phyloP scores from a whole-genome alignment of 2,329 filamentous ascomycete species.

The Hymenoscyphus infarciens region DNA sequence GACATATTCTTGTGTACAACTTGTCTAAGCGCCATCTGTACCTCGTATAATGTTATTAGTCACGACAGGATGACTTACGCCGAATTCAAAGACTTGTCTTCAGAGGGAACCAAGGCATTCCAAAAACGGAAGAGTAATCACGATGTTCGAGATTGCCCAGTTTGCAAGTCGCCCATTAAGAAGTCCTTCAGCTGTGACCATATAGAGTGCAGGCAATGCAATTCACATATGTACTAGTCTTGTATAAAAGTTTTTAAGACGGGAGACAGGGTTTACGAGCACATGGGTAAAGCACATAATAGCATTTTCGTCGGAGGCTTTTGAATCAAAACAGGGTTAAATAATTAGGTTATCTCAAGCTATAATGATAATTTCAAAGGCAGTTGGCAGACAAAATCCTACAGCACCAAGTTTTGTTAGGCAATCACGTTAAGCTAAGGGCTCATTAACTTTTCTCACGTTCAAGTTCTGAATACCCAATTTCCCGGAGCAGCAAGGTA shows the following conservation, averaged over 20 bases:
- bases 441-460: no score
- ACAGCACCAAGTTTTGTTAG: no score
- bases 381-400: no score
- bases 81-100: conserved; percentile 19
- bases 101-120: conserved; percentile 12
- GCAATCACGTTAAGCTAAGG: no score
- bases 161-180: conserved; percentile 29
- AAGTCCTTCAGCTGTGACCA: conserved; percentile 44
- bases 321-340: no score
- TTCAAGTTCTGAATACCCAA: no score
- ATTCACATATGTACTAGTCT: conserved; percentile 46
- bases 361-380: no score
- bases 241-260: conserved; percentile 40
- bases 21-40: conserved; percentile 20
- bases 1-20: conserved; percentile 13
- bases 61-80: conserved; percentile 20
- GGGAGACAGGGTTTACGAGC: conserved; percentile 23
- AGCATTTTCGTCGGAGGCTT: no score
- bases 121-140: conserved; percentile 34
- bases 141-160: conserved; percentile 41
- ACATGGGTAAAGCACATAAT: conserved; percentile 20
- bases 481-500: not conserved
- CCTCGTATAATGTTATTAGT: conserved; percentile 14
- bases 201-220: conserved; percentile 42
- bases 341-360: no score